Base-by-base conservation (phyloP, 1,284 basidiomycete species). In the Apiotrichum porosum region DNA sequence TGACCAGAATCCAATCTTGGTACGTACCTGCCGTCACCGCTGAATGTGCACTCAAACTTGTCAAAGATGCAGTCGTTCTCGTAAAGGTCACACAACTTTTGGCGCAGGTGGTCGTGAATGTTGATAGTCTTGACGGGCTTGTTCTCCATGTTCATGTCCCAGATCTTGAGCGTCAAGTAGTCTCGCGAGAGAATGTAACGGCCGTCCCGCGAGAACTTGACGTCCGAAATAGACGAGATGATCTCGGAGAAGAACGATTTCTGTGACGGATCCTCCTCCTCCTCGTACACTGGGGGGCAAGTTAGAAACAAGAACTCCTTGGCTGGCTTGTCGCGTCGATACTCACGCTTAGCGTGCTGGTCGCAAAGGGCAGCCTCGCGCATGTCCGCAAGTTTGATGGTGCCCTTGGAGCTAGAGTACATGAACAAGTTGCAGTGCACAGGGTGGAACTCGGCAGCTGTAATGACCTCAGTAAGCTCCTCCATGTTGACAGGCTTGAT, bases 401-500 rank as follows among this genome's bases (percentile, higher is more conserved):
- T 98, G 59, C 92, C 94, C 77, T 98, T 98, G 52, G 94, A 98
- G 77, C 89, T 93, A 54, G 94, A 98, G 75, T 98, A 99, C 88
- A 97, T 97, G 78, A 99, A 97, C 47, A 91, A 78, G 73, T 98
- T 98, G 83, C 95, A 98, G 62, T 95, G 89, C 55, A 84, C 81
- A 14, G 95, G 95, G 69, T 98, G 95, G 76, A 98, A 98, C 75
- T 99, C 95, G 48, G 95, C 91, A 4, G 94, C 92, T 10, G 95
- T 99, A 74, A 99, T 98, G 70, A 99, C 95, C 72, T 99, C 95
- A 14, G 95, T 98, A 46, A 99, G 79, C 73, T 99, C 95, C 69
- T 99, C 95, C 95, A 99, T 98, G 76, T 98, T 98, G 66, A 91
- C 85, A 0, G 95, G 95, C 73, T 99, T 99, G 81, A 99, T 98